A percentile compares a stretch with the other conserved stretches of the same genome.
Conservation (phyloP, 2,329 filamentous ascomycete species). For the Fusarium brevicatenulatum region DNA sequence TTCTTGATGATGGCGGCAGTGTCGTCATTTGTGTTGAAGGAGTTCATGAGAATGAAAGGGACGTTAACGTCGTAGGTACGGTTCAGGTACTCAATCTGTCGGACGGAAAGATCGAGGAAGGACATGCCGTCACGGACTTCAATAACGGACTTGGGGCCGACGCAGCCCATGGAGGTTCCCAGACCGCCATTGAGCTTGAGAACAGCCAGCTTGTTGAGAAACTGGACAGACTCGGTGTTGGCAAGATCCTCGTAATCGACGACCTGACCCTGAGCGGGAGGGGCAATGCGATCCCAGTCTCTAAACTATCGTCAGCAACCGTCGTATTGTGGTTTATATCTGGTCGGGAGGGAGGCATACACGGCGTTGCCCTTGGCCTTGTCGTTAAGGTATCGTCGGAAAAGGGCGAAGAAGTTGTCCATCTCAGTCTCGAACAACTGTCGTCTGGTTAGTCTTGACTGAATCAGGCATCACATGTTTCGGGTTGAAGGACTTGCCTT, state of each 20-base stretch:
- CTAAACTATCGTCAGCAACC: conserved; percentile 57
- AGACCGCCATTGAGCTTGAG: conserved; percentile 99
- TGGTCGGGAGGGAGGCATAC: conserved; percentile 57
- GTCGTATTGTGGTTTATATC: not conserved
- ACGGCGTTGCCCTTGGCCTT: conserved; percentile 97
- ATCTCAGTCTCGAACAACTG: conserved; percentile 98
- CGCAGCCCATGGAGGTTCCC: conserved; percentile 99
- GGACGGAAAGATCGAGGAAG: conserved; percentile 97
- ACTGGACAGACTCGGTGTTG: conserved; percentile 89
- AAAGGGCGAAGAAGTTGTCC: conserved; percentile 99
- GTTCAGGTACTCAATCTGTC: conserved; percentile 99
- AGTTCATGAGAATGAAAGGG: conserved; percentile 99
- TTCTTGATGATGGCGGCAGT: conserved; percentile 99
- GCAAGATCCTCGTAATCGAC: conserved; percentile 92
- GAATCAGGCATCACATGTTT: not conserved
- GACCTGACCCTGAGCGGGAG: conserved; percentile 91
- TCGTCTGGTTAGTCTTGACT: conserved; percentile 16
- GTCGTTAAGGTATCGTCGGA: conserved; percentile 97
- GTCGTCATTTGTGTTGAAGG: conserved; percentile 99
- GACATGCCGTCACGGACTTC: conserved; percentile 99
- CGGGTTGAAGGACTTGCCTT: conserved; percentile 71
- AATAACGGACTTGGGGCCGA: conserved; percentile 99
- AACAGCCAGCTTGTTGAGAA: conserved; percentile 96
- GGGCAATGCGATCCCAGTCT: conserved; percentile 96
- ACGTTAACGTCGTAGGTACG: conserved; percentile 97